Percentiles rank a stretch among this genome's conserved stretches.
These are phyloP conservation scores for Adenanthera pavonina DNA, from an alignment of 306 rosid genomes.

Conservation along the genomic window DNA sequence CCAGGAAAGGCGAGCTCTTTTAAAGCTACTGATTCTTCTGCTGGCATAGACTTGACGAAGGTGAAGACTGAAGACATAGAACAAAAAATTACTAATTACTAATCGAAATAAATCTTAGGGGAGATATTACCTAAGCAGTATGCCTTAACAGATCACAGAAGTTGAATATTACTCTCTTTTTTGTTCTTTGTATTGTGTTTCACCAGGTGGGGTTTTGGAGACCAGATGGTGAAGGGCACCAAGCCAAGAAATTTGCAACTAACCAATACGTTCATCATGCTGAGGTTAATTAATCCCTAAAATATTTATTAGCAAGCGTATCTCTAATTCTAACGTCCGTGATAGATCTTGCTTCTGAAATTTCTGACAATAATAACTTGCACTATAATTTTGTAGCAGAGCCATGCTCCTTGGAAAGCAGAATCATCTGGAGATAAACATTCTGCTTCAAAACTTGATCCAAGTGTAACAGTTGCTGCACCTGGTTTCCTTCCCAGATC, in stretches of 20 bases:
- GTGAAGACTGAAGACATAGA: conserved; percentile 41
- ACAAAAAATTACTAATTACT: neutral
- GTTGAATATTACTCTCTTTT: neutral
- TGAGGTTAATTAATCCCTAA: conserved; percentile 43
- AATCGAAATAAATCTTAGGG: neutral
- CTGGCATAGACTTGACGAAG: conserved; percentile 52
- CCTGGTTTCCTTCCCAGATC: conserved; percentile 50
- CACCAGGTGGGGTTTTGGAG: conserved; percentile 42
- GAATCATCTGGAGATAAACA: conserved; percentile 42
- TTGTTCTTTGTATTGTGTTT: conserved; percentile 12
- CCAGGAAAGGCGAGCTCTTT: conserved; percentile 49
- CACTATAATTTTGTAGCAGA: conserved; percentile 45
- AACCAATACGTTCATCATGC: conserved; percentile 40
- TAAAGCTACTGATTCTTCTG: conserved; percentile 48
- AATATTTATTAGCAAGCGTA: neutral
- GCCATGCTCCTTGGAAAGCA: conserved; percentile 50
- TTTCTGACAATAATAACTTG: conserved; percentile 24
- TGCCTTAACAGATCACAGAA: neutral
- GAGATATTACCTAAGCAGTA: neutral
- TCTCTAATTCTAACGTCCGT: neutral
- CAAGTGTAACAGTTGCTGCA: conserved; percentile 45
- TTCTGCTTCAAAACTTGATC: conserved; percentile 45
- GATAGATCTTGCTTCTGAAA: conserved; percentile 7
- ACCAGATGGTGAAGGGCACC: conserved; percentile 41
- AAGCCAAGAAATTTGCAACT: conserved; percentile 42